Percentiles rank a stretch among this genome's conserved stretches.
phyloP scores from a whole-genome alignment of 495 filamentous ascomycete species.

The Friedmanniomyces endolithicus region DNA sequence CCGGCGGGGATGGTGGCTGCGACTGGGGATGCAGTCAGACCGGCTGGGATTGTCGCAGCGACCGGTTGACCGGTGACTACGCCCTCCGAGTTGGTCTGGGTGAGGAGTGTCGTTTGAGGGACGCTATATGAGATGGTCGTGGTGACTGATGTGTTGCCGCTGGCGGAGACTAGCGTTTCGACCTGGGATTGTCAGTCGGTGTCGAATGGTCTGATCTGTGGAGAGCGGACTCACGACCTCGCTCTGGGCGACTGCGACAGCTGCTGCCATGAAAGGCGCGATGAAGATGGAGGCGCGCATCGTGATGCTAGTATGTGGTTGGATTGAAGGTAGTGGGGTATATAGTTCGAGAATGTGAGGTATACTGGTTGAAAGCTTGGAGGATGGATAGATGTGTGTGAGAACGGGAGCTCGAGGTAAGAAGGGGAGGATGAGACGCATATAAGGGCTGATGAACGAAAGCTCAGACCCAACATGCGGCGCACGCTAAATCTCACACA shows the following conservation, averaged over 20 bases:
- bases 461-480: background rate
- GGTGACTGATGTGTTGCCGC: constrained; percentile 7
- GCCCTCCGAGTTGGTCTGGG: constrained; percentile 43
- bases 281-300: constrained; percentile 29
- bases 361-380: background rate
- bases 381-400: background rate
- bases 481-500: background rate
- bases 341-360: background rate
- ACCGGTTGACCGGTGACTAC: constrained; percentile 40
- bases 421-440: background rate
- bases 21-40: background rate
- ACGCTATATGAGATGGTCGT: constrained; percentile 25
- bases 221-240: background rate
- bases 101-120: constrained; percentile 36
- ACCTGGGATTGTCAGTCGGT: background rate
- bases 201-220: background rate
- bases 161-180: background rate
- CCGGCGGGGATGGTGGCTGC: constrained; percentile 7
- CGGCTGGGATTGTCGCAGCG: constrained; percentile 7
- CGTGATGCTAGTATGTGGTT: constrained; percentile 17
- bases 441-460: background rate
- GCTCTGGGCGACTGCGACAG: constrained; percentile 19
- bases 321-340: background rate
- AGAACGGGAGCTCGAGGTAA: too few relatives aligned
- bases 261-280: constrained; percentile 26